These are phyloP conservation scores for Acidomyces sp. DNA, from an alignment of 495 filamentous ascomycete genomes.

Conservation along the genomic window DNA sequence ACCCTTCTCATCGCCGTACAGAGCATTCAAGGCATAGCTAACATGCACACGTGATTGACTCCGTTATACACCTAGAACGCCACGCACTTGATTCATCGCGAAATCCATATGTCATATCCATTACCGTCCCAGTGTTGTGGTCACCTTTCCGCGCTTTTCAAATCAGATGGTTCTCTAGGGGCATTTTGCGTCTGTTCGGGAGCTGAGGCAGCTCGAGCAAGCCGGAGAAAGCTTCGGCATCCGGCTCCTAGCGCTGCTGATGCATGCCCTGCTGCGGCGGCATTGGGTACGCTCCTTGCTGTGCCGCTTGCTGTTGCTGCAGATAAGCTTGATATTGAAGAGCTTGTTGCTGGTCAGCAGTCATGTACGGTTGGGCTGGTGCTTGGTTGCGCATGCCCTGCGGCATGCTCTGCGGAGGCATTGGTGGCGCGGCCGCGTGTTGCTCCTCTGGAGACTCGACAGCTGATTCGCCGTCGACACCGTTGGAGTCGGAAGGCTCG, in stretches of 20 bases:
- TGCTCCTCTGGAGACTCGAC: slow-evolving; percentile 33
- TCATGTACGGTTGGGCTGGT: slow-evolving; percentile 17
- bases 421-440: slow-evolving; percentile 26
- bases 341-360: slow-evolving; percentile 28
- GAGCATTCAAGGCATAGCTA: too few relatives aligned
- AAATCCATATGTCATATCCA: too few relatives aligned
- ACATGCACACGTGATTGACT: too few relatives aligned
- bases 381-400: slow-evolving; percentile 21
- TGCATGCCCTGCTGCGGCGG: slow-evolving; percentile 23
- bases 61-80: too few relatives aligned
- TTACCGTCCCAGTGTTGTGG: too few relatives aligned
- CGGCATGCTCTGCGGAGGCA: slow-evolving; percentile 19
- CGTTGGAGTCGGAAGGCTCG: slow-evolving; percentile 87
- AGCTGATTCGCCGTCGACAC: slow-evolving; percentile 52
- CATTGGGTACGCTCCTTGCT: slow-evolving; percentile 27
- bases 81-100: too few relatives aligned
- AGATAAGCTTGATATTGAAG: slow-evolving; percentile 33
- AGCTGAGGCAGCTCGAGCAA: too few relatives aligned
- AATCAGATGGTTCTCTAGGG: too few relatives aligned
- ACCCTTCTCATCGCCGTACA: too few relatives aligned
- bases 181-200: too few relatives aligned
- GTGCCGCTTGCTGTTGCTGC: slow-evolving; percentile 28
- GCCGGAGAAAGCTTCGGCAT: slow-evolving; percentile 3
- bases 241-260: slow-evolving; percentile 19
- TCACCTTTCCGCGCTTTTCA: too few relatives aligned